Conservation (phyloP, 2,329 filamentous ascomycete species). For the Beauveria australis region DNA sequence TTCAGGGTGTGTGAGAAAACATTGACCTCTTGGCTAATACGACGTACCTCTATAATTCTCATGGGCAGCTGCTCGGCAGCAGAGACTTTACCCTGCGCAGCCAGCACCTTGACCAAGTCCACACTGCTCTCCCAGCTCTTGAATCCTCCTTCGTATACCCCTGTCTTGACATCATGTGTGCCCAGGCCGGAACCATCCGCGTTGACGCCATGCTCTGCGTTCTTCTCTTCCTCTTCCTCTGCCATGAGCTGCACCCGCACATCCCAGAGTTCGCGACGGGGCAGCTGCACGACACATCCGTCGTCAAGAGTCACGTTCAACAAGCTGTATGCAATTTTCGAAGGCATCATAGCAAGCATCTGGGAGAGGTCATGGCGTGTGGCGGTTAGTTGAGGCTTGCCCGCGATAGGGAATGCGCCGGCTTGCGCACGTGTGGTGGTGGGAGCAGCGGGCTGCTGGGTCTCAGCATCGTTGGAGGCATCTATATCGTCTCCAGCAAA, state of each 20-base stretch:
- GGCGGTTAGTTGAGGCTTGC: slow-evolving; percentile 51
- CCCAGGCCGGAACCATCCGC: slow-evolving; percentile 44
- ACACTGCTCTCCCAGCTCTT: slow-evolving; percentile 86
- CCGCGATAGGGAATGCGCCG: slow-evolving; percentile 53
- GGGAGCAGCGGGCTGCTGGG: slow-evolving; percentile 10
- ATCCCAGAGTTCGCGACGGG: slow-evolving; percentile 73
- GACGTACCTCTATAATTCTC: slow-evolving; percentile 46
- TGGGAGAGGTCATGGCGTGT: slow-evolving; percentile 40
- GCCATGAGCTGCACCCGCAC: slow-evolving; percentile 76
- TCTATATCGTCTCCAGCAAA: slow-evolving; percentile 60
- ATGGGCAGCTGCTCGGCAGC: slow-evolving; percentile 26
- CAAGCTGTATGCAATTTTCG: slow-evolving; percentile 62
- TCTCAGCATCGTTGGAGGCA: slow-evolving; percentile 30
- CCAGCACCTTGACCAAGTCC: slow-evolving; percentile 65
- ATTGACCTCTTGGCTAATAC: too few relatives aligned
- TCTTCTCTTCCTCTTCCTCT: slow-evolving; percentile 44
- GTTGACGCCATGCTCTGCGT: slow-evolving; percentile 26
- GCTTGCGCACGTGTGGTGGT: slow-evolving; percentile 16
- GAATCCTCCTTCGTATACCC: slow-evolving; percentile 79
- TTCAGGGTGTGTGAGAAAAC: neutral
- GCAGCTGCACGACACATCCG: slow-evolving; percentile 46
- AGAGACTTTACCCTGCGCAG: slow-evolving; percentile 30
- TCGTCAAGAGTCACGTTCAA: slow-evolving; percentile 52
- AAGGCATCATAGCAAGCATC: slow-evolving; percentile 55
- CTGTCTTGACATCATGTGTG: slow-evolving; percentile 67